A percentile compares a stretch with the other conserved stretches of the same genome.
These are phyloP conservation scores for Oidiodendron maius DNA, from an alignment of 495 filamentous ascomycete genomes.

Conservation along the genomic window DNA sequence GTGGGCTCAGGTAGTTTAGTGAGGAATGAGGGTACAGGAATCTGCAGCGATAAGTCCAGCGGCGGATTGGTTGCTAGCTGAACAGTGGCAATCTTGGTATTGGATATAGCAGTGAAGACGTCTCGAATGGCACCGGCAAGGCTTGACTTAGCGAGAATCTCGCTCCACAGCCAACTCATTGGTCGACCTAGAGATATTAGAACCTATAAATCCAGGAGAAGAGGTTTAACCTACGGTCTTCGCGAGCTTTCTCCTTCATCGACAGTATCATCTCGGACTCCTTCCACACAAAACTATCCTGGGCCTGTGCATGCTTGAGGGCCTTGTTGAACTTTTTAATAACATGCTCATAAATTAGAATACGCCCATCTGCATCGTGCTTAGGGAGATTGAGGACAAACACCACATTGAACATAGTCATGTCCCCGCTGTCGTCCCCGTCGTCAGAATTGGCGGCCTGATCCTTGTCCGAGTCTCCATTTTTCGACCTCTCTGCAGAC, in stretches of 20 bases:
- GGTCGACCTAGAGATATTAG: constrained; percentile 36
- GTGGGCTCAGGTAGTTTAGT: constrained; percentile 62
- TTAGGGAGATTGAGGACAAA: constrained; percentile 81
- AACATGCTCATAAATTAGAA: constrained; percentile 78
- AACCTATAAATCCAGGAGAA: neutral
- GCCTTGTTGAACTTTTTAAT: constrained; percentile 85
- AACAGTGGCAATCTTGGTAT: constrained; percentile 68
- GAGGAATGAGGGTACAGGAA: constrained; percentile 72
- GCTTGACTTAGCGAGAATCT: constrained; percentile 70
- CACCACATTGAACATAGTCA: constrained; percentile 97
- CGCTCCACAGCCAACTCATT: constrained; percentile 54
- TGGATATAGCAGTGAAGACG: constrained; percentile 73
- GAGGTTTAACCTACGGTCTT: constrained; percentile 52
- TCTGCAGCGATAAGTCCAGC: constrained; percentile 73
- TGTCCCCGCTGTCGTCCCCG: constrained; percentile 37
- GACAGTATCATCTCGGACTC: constrained; percentile 73
- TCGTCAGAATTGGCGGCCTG: constrained; percentile 27
- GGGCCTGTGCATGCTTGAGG: constrained; percentile 84
- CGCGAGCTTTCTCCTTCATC: constrained; percentile 71
- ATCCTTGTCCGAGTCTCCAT: constrained; percentile 26
- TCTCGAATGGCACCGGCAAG: constrained; percentile 78
- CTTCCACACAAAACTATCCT: constrained; percentile 79
- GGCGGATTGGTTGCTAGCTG: constrained; percentile 37
- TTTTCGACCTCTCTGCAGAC: constrained; percentile 18
- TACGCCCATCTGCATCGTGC: constrained; percentile 65